Percentiles rank a stretch among this genome's conserved stretches.
Conservation (phyloP, 2,329 filamentous ascomycete species). For the Cadophora sp. region DNA sequence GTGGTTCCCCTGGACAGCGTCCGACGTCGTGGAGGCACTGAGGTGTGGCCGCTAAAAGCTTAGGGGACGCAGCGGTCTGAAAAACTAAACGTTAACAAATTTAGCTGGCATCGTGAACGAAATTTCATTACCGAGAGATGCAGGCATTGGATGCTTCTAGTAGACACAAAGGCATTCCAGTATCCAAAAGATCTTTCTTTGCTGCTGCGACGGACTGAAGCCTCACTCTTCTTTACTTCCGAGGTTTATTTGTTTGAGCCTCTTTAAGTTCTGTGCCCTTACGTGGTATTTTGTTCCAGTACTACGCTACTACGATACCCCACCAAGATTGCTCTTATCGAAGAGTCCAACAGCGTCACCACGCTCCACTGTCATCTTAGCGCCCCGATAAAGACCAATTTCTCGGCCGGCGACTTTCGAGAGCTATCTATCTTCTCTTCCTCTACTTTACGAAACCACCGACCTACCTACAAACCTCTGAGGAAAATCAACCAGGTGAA, state of each 20-base stretch:
- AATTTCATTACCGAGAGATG: neutral
- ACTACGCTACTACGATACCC: constrained; percentile 10
- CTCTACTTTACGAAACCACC: neutral
- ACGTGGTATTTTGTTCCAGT: too few relatives aligned
- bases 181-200: neutral
- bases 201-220: neutral
- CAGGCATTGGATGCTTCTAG: constrained; percentile 18
- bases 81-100: constrained; percentile 22
- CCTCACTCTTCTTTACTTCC: neutral
- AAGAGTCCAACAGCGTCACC: constrained; percentile 7
- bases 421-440: neutral
- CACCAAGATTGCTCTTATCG: constrained; percentile 22
- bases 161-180: neutral
- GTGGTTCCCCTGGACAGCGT: constrained; percentile 19
- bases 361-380: constrained; percentile 3
- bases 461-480: neutral
- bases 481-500: neutral
- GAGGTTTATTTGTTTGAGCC: neutral
- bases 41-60: constrained; percentile 19
- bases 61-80: constrained; percentile 25
- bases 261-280: neutral
- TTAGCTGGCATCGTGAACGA: constrained; percentile 15
- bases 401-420: neutral
- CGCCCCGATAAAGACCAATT: constrained; percentile 23
- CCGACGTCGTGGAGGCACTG: constrained; percentile 15